A percentile compares a stretch with the other conserved stretches of the same genome.
Evolutionary conservation across 768 basidiomycete genomes (phyloP).

Genomic region (Rhodotorula kratochvilovae): DNA sequence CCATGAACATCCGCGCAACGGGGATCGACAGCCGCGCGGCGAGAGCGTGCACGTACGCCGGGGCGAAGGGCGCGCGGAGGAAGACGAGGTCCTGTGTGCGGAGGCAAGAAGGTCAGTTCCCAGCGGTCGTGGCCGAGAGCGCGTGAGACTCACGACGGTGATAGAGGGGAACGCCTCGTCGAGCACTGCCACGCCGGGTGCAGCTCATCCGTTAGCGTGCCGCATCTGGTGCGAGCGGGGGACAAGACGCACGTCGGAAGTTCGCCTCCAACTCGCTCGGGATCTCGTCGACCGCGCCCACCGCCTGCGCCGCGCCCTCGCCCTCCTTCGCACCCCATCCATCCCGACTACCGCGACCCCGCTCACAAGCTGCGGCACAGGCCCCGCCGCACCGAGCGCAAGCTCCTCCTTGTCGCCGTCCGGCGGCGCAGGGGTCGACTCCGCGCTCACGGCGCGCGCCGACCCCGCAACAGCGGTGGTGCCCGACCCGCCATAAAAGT

Average conservation of each 20-base stretch:
- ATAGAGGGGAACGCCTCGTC: slow-evolving; percentile 60
- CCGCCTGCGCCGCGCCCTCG: neutral
- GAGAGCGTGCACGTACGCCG: slow-evolving; percentile 6
- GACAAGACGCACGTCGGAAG: slow-evolving; percentile 56
- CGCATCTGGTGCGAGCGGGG: too few relatives aligned
- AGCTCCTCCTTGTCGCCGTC: slow-evolving; percentile 3
- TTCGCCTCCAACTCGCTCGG: slow-evolving; percentile 72
- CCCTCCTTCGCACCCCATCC: too few relatives aligned
- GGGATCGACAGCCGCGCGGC: neutral
- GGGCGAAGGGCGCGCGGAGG: slow-evolving; percentile 18
- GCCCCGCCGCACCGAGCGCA: neutral
- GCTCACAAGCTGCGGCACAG: neutral
- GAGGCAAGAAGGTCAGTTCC: too few relatives aligned
- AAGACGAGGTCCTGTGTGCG: slow-evolving; percentile 22
- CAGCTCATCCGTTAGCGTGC: too few relatives aligned
- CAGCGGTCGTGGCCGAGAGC: neutral
- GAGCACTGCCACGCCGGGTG: too few relatives aligned
- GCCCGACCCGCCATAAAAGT: slow-evolving; percentile 59
- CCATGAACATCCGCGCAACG: slow-evolving; percentile 5
- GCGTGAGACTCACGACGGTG: neutral
- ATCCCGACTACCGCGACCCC: neutral
- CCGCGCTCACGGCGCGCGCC: too few relatives aligned
- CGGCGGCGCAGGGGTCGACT: neutral
- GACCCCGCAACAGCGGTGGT: too few relatives aligned
- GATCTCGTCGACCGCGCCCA: slow-evolving; percentile 48